phyloP scores from a whole-genome alignment of 495 filamentous ascomycete species.

The Hypoxylon trugodes region DNA sequence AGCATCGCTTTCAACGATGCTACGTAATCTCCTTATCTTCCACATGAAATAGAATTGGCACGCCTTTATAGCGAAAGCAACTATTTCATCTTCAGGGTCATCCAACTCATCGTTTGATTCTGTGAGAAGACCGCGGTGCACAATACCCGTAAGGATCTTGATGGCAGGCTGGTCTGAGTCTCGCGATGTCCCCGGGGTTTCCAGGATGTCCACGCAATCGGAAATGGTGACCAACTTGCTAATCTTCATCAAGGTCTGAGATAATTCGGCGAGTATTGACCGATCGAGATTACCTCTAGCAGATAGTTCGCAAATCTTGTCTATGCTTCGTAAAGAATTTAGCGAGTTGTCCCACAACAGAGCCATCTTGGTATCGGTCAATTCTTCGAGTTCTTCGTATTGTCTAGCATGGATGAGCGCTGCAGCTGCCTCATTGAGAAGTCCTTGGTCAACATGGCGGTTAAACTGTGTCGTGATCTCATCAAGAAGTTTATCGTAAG shows the following conservation, averaged over 20 bases:
- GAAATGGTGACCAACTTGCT: conserved; percentile 83
- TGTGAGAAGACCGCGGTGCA: conserved; percentile 69
- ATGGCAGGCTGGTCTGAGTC: conserved; percentile 61
- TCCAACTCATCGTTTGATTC: conserved; percentile 70
- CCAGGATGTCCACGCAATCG: conserved; percentile 76
- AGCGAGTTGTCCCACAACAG: conserved; percentile 86
- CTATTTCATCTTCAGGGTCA: conserved; percentile 76
- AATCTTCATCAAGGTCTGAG: conserved; percentile 83
- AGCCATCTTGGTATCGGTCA: conserved; percentile 79
- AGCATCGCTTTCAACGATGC: conserved; percentile 49
- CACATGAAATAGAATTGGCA: conserved; percentile 94
- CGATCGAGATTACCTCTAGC: conserved; percentile 67
- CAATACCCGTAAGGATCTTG: conserved; percentile 71
- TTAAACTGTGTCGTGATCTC: conserved; percentile 95
- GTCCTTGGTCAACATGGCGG: conserved; percentile 82
- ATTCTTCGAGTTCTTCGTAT: conserved; percentile 86
- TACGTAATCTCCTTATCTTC: conserved; percentile 69
- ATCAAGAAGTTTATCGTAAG: conserved; percentile 82
- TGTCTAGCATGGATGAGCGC: conserved; percentile 85
- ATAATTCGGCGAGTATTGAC: conserved; percentile 70
- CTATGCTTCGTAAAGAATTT: conserved; percentile 71
- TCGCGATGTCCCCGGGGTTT: conserved; percentile 65
- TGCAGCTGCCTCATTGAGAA: conserved; percentile 83
- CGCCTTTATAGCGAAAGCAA: conserved; percentile 73
- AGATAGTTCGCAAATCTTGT: conserved; percentile 71